A percentile compares a stretch with the other conserved stretches of the same genome.
phyloP scores from a whole-genome alignment of 345 rosid genomes.

The Eutrema heterophyllum region DNA sequence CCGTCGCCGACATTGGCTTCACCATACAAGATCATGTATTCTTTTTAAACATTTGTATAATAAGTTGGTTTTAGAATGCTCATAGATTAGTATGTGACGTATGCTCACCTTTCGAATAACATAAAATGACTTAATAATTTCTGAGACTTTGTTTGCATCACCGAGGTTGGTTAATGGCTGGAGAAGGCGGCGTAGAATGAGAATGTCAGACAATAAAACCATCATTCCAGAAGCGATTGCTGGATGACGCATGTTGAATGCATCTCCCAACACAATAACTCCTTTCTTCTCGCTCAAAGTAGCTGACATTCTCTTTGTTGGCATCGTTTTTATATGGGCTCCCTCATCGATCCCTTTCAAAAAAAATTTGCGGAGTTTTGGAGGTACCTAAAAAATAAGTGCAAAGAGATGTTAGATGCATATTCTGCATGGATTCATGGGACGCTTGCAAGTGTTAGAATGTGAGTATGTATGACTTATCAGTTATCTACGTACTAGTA shows the following conservation, averaged over 20 bases:
- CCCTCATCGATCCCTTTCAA: constrained; percentile 38
- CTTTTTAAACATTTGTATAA: neutral
- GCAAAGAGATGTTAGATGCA: neutral
- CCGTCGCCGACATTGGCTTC: constrained; percentile 38
- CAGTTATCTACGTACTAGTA: neutral
- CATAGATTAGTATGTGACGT: neutral
- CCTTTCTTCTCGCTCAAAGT: constrained; percentile 42
- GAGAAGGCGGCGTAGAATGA: constrained; percentile 44
- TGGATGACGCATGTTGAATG: constrained; percentile 57
- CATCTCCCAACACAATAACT: constrained; percentile 49
- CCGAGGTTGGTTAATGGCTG: constrained; percentile 32
- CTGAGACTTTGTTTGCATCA: constrained; percentile 33
- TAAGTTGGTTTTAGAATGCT: neutral
- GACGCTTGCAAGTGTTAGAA: neutral
- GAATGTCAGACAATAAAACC: constrained; percentile 46
- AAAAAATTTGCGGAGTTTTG: constrained; percentile 35
- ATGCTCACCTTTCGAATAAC: constrained; percentile 42
- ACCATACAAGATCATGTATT: neutral
- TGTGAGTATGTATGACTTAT: neutral
- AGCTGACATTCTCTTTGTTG: constrained; percentile 40
- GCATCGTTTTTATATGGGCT: constrained; percentile 35
- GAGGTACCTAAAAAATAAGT: constrained; percentile 27
- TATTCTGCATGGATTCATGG: neutral
- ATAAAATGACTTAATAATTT: constrained; percentile 44
- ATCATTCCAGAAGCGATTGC: constrained; percentile 51